A percentile compares a stretch with the other conserved stretches of the same genome.
Conservation (phyloP, 2,329 filamentous ascomycete genomes). For the Pseudogymnoascus sp. region DNA sequence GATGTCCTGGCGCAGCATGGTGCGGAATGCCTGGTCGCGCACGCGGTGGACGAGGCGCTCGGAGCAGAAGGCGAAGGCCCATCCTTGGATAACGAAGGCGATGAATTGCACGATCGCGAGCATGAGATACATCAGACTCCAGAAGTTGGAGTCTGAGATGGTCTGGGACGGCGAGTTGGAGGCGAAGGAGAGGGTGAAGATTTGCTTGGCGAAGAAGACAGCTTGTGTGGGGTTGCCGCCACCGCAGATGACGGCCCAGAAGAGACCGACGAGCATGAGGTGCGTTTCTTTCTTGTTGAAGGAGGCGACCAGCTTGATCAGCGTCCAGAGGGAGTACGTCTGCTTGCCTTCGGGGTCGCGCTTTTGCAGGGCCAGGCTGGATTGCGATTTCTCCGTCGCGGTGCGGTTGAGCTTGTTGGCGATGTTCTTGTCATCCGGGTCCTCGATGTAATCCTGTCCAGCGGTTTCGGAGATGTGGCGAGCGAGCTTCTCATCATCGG, state of each 20-base stretch:
- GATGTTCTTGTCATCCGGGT: conserved; percentile 54
- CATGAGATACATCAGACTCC: conserved; percentile 83
- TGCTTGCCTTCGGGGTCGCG: conserved; percentile 40
- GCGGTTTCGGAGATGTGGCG: conserved; percentile 38
- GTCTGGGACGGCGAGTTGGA: conserved; percentile 43
- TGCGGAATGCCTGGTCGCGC: conserved; percentile 72
- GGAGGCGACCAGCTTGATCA: conserved; percentile 69
- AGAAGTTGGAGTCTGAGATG: conserved; percentile 69
- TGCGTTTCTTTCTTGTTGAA: conserved; percentile 71
- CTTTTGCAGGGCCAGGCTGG: conserved; percentile 60
- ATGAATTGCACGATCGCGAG: conserved; percentile 67
- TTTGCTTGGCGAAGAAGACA: conserved; percentile 84
- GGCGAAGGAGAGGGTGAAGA: conserved; percentile 53
- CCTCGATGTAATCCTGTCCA: conserved; percentile 37
- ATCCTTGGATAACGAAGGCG: conserved; percentile 58
- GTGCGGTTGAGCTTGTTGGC: conserved; percentile 48
- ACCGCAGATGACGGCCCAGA: conserved; percentile 70
- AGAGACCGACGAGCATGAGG: conserved; percentile 63
- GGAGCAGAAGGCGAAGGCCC: conserved; percentile 77
- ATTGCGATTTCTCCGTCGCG: conserved; percentile 50
- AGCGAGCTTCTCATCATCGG: conserved; percentile 42
- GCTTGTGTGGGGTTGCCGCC: conserved; percentile 69
- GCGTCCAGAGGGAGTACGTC: conserved; percentile 62
- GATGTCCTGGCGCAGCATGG: conserved; percentile 88
- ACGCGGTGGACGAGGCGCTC: conserved; percentile 77